phyloP scores from a whole-genome alignment of 306 rosid species.

The Argentina anserina region DNA sequence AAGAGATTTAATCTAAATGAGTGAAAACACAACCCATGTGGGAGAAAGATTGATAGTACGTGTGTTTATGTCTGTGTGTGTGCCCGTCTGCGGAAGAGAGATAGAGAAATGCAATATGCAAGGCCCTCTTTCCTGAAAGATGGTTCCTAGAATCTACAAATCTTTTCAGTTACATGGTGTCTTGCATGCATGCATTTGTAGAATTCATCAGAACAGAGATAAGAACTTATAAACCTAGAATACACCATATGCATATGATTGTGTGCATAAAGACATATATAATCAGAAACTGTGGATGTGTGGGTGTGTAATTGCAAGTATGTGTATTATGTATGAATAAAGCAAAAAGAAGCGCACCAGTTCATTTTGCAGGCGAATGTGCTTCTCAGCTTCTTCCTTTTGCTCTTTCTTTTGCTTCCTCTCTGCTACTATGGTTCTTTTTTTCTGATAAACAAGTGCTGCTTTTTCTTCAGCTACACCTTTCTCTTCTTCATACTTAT shows the following conservation, averaged over 20 bases:
- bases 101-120: background rate
- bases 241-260: background rate
- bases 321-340: constrained; percentile 8
- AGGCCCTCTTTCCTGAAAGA: constrained; percentile 3
- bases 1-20: background rate
- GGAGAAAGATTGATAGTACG: background rate
- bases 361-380: constrained; percentile 70
- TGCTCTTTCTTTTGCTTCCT: constrained; percentile 98
- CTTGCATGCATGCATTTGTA: background rate
- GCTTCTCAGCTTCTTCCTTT: constrained; percentile 95
- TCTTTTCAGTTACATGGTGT: background rate
- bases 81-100: background rate
- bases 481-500: constrained; percentile 78
- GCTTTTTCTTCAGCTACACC: constrained; percentile 83
- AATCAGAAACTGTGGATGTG: background rate
- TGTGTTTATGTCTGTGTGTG: background rate
- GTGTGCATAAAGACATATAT: background rate
- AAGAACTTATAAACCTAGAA: background rate
- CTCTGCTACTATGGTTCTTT: constrained; percentile 78
- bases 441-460: constrained; percentile 85
- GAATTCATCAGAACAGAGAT: background rate
- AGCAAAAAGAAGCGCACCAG: constrained; percentile 45
- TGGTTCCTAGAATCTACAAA: background rate
- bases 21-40: background rate
- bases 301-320: background rate